A percentile compares a stretch with the other conserved stretches of the same genome.
Evolutionary conservation across 2,329 filamentous ascomycete genomes (phyloP).

Genomic region (Xenoacremonium recifei): DNA sequence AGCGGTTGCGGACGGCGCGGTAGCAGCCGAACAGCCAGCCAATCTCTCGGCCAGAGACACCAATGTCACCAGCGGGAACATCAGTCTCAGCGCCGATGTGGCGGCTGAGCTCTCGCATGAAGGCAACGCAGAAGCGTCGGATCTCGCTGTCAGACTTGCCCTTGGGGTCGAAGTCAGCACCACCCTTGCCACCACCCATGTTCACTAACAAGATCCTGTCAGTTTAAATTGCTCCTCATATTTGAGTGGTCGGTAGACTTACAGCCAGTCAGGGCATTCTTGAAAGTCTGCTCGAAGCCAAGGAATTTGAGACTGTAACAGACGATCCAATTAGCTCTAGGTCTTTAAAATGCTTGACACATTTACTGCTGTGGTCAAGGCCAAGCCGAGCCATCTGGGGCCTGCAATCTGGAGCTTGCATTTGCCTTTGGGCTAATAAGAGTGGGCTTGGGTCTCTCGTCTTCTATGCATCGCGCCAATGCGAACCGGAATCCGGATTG

Average conservation of each 20-base stretch:
- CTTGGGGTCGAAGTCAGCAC: constrained; percentile 98
- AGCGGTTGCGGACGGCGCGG: constrained; percentile 82
- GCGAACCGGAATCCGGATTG: too few species aligned
- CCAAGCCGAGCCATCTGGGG: too few species aligned
- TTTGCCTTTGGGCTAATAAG: too few species aligned
- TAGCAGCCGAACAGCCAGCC: constrained; percentile 95
- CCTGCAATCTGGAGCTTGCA: too few species aligned
- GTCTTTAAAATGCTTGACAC: too few species aligned
- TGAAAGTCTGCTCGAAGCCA: constrained; percentile 99
- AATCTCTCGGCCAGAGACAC: constrained; percentile 87
- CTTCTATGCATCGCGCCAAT: too few species aligned
- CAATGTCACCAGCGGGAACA: constrained; percentile 95
- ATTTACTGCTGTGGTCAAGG: too few species aligned
- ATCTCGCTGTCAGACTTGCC: constrained; percentile 98
- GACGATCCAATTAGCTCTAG: neutral
- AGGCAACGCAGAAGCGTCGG: constrained; percentile 91
- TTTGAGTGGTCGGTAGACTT: constrained; percentile 52
- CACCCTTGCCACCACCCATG: constrained; percentile 97
- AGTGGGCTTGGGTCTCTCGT: too few species aligned
- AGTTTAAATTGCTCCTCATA: constrained; percentile 17
- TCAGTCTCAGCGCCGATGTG: constrained; percentile 97
- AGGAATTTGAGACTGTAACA: constrained; percentile 76
- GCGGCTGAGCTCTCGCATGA: constrained; percentile 94
- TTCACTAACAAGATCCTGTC: constrained; percentile 33
- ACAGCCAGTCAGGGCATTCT: constrained; percentile 96